A percentile compares a stretch with the other conserved stretches of the same genome.
Evolutionary conservation across 2,329 filamentous ascomycete genomes (phyloP).

Genomic region (Cordyceps fumosorosea): DNA sequence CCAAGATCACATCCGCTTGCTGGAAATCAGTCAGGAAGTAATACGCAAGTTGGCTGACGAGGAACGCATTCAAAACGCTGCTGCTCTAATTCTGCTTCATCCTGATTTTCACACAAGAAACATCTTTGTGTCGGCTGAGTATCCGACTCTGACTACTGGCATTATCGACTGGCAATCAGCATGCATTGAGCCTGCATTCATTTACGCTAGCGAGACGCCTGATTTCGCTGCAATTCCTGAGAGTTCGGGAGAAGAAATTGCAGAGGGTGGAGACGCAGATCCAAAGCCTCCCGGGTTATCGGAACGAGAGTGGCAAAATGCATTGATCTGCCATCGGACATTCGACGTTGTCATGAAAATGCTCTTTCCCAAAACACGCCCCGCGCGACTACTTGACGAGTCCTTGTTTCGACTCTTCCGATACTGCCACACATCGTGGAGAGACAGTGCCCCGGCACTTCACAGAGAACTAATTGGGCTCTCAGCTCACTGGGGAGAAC

Average conservation of each 20-base stretch:
- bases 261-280: not conserved
- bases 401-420: not conserved
- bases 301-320: not conserved
- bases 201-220: not conserved
- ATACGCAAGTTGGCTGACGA: not conserved
- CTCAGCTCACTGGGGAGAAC: not conserved
- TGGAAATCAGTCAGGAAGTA: not conserved
- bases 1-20: not conserved
- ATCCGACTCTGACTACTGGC: not conserved
- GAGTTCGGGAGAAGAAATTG: not conserved
- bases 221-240: not conserved
- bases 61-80: not conserved
- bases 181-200: not conserved
- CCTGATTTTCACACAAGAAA: not conserved
- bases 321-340: not conserved
- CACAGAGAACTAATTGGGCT: not conserved
- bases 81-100: not conserved
- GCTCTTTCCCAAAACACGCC: not conserved
- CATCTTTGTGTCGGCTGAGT: not conserved
- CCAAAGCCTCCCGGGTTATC: not conserved
- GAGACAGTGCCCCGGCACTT: not conserved
- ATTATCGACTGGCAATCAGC: slow-evolving; percentile 1
- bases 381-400: not conserved
- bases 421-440: not conserved
- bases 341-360: not conserved